Percentiles rank a stretch among this genome's conserved stretches.
Evolutionary conservation across 176 grass and related monocot genomes (phyloP).

Genomic region (Oryza meyeriana): DNA sequence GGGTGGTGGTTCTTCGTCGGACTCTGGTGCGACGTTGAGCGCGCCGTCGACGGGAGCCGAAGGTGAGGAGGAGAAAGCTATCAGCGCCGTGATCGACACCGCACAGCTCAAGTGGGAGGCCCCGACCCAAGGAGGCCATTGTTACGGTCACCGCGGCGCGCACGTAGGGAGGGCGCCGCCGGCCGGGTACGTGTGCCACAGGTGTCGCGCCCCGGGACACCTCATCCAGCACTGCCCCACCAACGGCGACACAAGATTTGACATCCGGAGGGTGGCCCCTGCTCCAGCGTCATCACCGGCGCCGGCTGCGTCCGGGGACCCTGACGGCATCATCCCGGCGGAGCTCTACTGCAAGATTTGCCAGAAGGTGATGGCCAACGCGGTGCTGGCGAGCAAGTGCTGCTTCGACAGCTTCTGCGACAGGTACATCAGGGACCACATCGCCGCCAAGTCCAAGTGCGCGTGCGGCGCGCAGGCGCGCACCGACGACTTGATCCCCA

Average conservation of each 20-base stretch:
- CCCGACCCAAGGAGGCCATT: neutral
- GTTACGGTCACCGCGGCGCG: neutral
- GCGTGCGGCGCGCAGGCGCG: slow-evolving; percentile 7
- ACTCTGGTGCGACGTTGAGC: neutral
- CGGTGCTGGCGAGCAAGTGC: slow-evolving; percentile 24
- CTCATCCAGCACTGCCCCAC: slow-evolving; percentile 36
- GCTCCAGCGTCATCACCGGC: neutral
- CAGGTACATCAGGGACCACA: slow-evolving; percentile 12
- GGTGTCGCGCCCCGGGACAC: slow-evolving; percentile 32
- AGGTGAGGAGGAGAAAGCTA: slow-evolving; percentile 13
- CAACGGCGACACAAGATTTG: slow-evolving; percentile 28
- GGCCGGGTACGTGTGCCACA: slow-evolving; percentile 35
- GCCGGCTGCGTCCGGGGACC: neutral
- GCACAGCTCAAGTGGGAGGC: neutral
- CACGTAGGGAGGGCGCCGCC: neutral
- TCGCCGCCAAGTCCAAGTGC: slow-evolving; percentile 3
- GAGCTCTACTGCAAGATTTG: slow-evolving; percentile 35
- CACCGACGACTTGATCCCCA: slow-evolving; percentile 28
- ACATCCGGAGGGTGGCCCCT: neutral
- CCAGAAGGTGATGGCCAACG: slow-evolving; percentile 23
- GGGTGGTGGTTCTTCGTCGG: neutral
- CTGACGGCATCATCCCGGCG: slow-evolving; percentile 1
- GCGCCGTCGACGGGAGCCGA: neutral
- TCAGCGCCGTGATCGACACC: slow-evolving; percentile 22
- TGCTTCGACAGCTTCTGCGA: slow-evolving; percentile 40